Percentiles rank a stretch among this genome's conserved stretches.
phyloP scores from a whole-genome alignment of 1,284 basidiomycete genomes.

The Termitomyces sp. region DNA sequence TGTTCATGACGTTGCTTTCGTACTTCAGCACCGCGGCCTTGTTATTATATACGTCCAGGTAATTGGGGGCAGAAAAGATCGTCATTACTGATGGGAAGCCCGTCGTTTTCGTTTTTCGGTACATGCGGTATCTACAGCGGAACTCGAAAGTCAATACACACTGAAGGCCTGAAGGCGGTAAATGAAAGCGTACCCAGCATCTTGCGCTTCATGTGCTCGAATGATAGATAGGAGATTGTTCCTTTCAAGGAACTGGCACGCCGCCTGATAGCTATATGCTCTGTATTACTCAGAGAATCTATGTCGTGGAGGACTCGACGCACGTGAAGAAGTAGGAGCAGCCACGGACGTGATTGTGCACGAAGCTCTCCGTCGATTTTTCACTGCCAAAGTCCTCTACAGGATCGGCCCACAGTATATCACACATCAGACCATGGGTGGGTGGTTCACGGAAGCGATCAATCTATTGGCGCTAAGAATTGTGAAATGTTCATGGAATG shows the following conservation, averaged over 20 bases:
- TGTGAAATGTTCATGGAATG: constrained; percentile 3
- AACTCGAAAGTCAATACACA: background rate
- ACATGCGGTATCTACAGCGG: constrained; percentile 81
- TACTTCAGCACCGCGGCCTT: constrained; percentile 96
- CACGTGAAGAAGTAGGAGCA: constrained; percentile 96
- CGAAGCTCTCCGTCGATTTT: constrained; percentile 80
- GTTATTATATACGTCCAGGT: constrained; percentile 95
- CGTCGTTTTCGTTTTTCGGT: constrained; percentile 92
- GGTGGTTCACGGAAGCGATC: constrained; percentile 95
- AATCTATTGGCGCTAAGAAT: constrained; percentile 46
- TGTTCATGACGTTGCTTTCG: constrained; percentile 96
- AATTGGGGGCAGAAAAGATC: constrained; percentile 94
- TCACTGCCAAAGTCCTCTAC: constrained; percentile 92
- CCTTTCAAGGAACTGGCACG: constrained; percentile 90
- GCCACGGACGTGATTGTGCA: constrained; percentile 94
- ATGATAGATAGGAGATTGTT: constrained; percentile 95
- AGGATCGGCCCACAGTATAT: constrained; percentile 93
- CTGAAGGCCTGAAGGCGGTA: background rate
- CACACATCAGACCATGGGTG: constrained; percentile 92
- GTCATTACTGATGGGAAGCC: constrained; percentile 95
- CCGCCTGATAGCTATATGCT: constrained; percentile 74
- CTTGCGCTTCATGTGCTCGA: constrained; percentile 92
- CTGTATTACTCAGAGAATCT: background rate
- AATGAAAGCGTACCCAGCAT: constrained; percentile 71
- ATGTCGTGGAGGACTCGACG: constrained; percentile 21